Evolutionary conservation across 2,329 filamentous ascomycete genomes (phyloP).

Genomic region (Fusarium sp.): DNA sequence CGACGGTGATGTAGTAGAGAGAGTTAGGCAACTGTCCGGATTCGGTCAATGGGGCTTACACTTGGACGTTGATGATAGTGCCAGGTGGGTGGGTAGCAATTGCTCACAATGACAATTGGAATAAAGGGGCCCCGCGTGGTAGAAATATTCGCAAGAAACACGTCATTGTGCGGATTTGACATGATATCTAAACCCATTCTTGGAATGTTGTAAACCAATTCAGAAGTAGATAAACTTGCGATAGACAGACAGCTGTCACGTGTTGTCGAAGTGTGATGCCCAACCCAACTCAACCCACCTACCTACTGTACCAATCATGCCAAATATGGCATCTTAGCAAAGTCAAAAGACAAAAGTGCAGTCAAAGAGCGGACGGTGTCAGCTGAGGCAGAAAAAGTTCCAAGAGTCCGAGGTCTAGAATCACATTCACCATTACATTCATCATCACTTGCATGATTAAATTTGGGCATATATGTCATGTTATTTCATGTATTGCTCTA

Average conservation of each 20-base stretch:
- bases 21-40: neutral
- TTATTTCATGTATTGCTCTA: constrained; percentile 31
- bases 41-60: neutral
- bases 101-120: neutral
- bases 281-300: neutral
- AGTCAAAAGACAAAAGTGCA: neutral
- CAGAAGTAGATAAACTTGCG: neutral
- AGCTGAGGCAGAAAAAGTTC: neutral
- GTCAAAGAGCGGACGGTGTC: neutral
- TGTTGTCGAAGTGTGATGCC: neutral
- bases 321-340: neutral
- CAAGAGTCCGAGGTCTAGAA: neutral
- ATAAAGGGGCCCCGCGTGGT: neutral
- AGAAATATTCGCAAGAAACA: neutral
- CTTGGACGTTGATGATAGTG: neutral
- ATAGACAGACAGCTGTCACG: neutral
- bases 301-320: neutral
- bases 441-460: neutral
- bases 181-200: neutral
- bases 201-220: neutral
- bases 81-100: neutral
- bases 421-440: neutral
- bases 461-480: neutral
- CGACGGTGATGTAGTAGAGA: neutral
- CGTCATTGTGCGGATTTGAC: neutral